phyloP scores from a whole-genome alignment of 192 early-diverging fungal genomes.

The Coemansia sp. region DNA sequence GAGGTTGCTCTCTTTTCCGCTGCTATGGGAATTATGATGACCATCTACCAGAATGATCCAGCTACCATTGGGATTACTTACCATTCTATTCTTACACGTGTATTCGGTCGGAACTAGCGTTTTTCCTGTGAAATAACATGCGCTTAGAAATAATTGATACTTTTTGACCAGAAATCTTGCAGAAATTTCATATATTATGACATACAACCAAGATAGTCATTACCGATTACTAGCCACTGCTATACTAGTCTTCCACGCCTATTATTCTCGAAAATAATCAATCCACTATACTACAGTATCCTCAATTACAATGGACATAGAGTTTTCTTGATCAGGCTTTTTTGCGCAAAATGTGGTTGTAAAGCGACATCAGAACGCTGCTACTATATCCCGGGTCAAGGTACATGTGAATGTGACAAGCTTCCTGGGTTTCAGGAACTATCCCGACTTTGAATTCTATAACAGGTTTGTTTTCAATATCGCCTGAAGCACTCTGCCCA shows the following conservation, averaged over 20 bases:
- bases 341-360: conserved; percentile 29
- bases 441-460: conserved; percentile 42
- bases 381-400: conserved; percentile 16
- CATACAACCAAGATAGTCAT: too few species aligned
- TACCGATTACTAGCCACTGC: too few species aligned
- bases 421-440: neutral
- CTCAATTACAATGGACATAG: too few species aligned
- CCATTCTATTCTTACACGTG: conserved; percentile 72
- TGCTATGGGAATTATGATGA: conserved; percentile 78
- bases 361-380: conserved; percentile 33
- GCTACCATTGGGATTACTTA: conserved; percentile 72
- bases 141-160: neutral
- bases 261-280: too few species aligned
- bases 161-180: too few species aligned
- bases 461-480: neutral
- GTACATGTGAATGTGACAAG: conserved; percentile 7
- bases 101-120: conserved; percentile 75
- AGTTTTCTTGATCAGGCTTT: too few species aligned
- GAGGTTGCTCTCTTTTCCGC: conserved; percentile 73
- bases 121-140: neutral
- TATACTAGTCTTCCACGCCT: too few species aligned
- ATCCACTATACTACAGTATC: too few species aligned
- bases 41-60: conserved; percentile 78
- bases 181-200: too few species aligned
- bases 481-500: neutral